Conservation (phyloP, 345 rosid genomes). For the Gossypium arboreum region DNA sequence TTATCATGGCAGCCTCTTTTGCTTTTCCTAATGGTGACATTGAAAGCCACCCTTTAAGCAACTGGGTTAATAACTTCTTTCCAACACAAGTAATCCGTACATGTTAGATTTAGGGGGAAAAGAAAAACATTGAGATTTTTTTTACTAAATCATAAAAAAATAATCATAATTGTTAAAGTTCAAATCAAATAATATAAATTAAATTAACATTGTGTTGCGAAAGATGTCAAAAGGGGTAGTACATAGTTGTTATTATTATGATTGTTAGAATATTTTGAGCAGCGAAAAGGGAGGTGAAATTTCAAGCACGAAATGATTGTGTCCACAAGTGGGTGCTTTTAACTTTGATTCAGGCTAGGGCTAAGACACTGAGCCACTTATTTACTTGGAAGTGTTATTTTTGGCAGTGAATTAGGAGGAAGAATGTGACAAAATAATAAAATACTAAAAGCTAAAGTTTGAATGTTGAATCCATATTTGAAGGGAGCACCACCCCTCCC, state of each 20-base stretch:
- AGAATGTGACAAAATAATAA: conserved; percentile 24
- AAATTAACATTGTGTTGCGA: background rate
- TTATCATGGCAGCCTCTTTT: background rate
- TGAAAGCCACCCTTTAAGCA: background rate
- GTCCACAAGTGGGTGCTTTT: conserved; percentile 52
- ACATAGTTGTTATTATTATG: conserved; percentile 25
- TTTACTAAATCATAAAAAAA: background rate
- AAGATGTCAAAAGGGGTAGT: background rate
- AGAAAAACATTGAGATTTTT: background rate
- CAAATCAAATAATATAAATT: background rate
- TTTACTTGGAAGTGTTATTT: conserved; percentile 11
- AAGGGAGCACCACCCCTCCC: background rate
- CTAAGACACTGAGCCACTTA: background rate
- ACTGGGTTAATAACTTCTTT: background rate
- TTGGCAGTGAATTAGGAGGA: conserved; percentile 22
- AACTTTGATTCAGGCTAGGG: background rate
- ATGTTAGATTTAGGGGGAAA: background rate
- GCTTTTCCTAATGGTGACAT: background rate
- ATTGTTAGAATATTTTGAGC: conserved; percentile 17
- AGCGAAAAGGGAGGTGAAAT: conserved; percentile 29
- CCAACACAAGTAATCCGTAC: background rate
- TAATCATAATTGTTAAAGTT: background rate
- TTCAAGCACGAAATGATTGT: conserved; percentile 66
- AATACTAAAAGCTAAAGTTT: conserved; percentile 13
- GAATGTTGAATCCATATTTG: background rate